These are phyloP conservation scores for Eucalyptus viminalis DNA, from an alignment of 345 rosid species.

Conservation along the genomic window DNA sequence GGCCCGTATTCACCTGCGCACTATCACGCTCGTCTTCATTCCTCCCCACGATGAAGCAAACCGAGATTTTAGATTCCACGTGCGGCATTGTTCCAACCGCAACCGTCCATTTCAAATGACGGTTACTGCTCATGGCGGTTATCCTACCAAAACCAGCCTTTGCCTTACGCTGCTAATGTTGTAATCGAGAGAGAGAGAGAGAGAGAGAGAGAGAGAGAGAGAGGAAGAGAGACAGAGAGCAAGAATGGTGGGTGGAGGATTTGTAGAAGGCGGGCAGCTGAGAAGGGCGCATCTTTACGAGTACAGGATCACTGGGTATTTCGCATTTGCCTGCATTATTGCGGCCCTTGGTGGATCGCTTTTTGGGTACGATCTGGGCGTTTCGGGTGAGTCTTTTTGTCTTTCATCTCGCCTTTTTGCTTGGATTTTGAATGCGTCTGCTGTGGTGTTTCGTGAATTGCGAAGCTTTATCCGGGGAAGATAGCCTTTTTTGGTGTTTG, in stretches of 20 bases:
- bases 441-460: no score
- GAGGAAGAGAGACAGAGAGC: neutral
- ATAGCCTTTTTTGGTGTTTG: no score
- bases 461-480: no score
- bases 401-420: no score
- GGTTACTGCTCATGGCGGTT: neutral
- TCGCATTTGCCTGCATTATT: constrained; percentile 45
- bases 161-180: no score
- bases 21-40: neutral
- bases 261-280: constrained; percentile 12
- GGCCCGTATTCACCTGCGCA: no score
- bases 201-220: neutral
- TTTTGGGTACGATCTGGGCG: constrained; percentile 25
- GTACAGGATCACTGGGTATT: constrained; percentile 42
- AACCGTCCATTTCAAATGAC: neutral
- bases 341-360: constrained; percentile 63
- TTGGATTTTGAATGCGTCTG: no score
- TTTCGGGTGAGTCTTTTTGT: no score
- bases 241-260: constrained; percentile 57
- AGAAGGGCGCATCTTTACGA: constrained; percentile 67
- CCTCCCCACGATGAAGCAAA: neutral
- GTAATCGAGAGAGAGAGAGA: neutral
- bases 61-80: neutral
- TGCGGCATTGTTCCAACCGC: neutral
- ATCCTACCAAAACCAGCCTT: no score